A percentile compares a stretch with the other conserved stretches of the same genome.
Evolutionary conservation across 768 basidiomycete genomes (phyloP).

Genomic region (Phanerochaete sordida): DNA sequence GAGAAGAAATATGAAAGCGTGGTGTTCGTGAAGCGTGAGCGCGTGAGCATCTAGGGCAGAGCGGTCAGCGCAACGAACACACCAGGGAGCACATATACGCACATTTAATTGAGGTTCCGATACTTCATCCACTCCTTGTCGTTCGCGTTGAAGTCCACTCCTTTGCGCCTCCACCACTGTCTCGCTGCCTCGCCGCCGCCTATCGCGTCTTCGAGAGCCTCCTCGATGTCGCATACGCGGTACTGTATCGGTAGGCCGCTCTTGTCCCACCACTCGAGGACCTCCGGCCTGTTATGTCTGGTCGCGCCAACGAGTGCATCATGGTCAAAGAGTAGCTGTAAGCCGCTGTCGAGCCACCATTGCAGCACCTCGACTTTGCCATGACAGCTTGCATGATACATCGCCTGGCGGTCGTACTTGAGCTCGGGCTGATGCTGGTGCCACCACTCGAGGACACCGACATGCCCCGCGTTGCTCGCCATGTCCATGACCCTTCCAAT

Average conservation of each 20-base stretch:
- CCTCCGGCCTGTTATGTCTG: constrained; percentile 74
- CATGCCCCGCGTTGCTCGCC: constrained; percentile 76
- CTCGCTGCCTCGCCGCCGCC: constrained; percentile 74
- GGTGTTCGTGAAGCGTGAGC: too few species aligned
- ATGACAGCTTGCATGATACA: constrained; percentile 75
- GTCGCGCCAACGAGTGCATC: constrained; percentile 81
- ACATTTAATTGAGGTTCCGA: constrained; percentile 56
- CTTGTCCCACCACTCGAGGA: constrained; percentile 87
- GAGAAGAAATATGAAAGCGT: too few species aligned
- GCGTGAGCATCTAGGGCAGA: too few species aligned
- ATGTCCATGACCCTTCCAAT: constrained; percentile 84
- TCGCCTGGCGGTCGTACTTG: constrained; percentile 73
- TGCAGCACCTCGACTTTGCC: constrained; percentile 77
- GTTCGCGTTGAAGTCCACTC: constrained; percentile 79
- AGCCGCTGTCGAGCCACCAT: constrained; percentile 80
- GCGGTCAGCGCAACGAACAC: too few species aligned
- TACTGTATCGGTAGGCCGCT: constrained; percentile 79
- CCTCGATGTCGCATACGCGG: constrained; percentile 89
- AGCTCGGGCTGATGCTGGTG: constrained; percentile 70
- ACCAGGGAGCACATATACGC: background rate
- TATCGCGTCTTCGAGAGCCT: constrained; percentile 85
- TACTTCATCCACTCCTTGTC: constrained; percentile 89
- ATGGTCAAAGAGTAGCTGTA: constrained; percentile 76
- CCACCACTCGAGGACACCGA: constrained; percentile 84
- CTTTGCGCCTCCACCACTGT: constrained; percentile 79